Evolutionary conservation across 768 basidiomycete species (phyloP).

Genomic region (Ephemerocybe angulata): DNA sequence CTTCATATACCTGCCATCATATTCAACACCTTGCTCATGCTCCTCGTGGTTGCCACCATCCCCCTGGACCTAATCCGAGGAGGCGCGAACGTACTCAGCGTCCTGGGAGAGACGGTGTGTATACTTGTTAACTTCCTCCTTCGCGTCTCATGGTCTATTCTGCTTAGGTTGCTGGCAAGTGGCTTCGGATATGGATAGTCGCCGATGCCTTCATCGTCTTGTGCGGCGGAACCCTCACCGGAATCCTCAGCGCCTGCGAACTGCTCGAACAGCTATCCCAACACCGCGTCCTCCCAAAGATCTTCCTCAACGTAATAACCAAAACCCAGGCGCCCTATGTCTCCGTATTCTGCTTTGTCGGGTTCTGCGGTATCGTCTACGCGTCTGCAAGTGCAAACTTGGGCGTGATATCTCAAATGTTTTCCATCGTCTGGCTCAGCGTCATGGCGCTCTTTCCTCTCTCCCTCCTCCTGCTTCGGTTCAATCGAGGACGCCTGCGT

Average conservation of each 20-base stretch:
- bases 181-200: conserved; percentile 61
- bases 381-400: conserved; percentile 53
- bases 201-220: conserved; percentile 70
- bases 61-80: conserved; percentile 46
- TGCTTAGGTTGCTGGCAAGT: conserved; percentile 51
- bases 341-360: conserved; percentile 46
- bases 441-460: conserved; percentile 65
- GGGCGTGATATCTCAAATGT: conserved; percentile 59
- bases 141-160: neutral
- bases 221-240: conserved; percentile 68
- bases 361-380: conserved; percentile 52
- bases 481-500: conserved; percentile 59
- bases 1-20: conserved; percentile 57
- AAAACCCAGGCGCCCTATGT: conserved; percentile 50
- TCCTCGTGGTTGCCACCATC: conserved; percentile 56
- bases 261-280: conserved; percentile 53
- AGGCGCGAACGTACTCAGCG: conserved; percentile 60
- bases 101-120: conserved; percentile 56
- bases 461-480: conserved; percentile 56
- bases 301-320: conserved; percentile 48
- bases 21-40: conserved; percentile 53
- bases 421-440: conserved; percentile 63
- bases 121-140: neutral
- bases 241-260: conserved; percentile 56
- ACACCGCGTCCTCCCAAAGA: conserved; percentile 57